Conservation (phyloP, 176 grass and related monocot species). For the Carex pumila region DNA sequence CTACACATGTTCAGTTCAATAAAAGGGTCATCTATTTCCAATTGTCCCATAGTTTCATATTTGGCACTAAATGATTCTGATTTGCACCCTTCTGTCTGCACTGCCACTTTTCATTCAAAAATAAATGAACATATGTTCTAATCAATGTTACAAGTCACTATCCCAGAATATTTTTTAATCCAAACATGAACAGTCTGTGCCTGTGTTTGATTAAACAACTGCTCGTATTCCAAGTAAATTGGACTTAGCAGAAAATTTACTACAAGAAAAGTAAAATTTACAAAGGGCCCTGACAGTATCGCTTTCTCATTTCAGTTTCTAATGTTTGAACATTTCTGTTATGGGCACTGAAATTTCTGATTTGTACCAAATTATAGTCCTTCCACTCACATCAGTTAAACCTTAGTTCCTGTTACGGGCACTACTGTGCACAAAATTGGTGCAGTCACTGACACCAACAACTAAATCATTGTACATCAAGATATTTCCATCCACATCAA, state of each 20-base stretch:
- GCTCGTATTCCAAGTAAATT: background rate
- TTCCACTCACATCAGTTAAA: background rate
- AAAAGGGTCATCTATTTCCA: too few species aligned
- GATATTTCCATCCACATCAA: background rate
- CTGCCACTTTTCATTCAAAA: too few species aligned
- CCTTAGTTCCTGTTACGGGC: background rate
- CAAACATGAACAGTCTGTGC: background rate
- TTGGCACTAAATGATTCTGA: too few species aligned
- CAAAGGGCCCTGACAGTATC: background rate
- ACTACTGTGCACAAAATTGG: background rate
- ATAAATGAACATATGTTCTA: background rate
- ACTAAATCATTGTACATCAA: background rate
- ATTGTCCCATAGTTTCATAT: too few species aligned
- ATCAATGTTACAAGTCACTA: background rate
- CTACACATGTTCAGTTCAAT: too few species aligned
- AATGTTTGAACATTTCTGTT: background rate
- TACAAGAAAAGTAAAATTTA: background rate
- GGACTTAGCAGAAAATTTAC: background rate
- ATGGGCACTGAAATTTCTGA: background rate
- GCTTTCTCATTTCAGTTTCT: background rate
- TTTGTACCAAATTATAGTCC: background rate
- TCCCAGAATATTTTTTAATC: background rate
- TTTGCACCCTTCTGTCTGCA: too few species aligned
- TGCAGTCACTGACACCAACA: background rate
- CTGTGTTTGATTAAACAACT: background rate